Evolutionary conservation across 352 stramenopile genomes (phyloP), one percentile per base, ranked within the genome.

Genomic region (Pythium monospermum): DNA sequence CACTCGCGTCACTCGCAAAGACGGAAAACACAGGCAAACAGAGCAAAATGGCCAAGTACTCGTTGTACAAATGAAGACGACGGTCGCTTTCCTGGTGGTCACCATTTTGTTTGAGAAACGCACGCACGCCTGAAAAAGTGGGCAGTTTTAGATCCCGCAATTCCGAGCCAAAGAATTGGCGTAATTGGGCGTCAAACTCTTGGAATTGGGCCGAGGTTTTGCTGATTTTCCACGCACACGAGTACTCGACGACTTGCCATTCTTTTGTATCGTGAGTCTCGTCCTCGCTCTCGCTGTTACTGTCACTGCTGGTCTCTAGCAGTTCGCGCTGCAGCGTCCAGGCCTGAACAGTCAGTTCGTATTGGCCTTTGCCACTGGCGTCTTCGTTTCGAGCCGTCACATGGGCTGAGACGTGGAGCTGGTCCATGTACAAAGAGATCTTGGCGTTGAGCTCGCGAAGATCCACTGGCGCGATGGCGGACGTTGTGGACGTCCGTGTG

Each of bases 231-330:
- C 78, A 87, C 15, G 62, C 45, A 12, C 68, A 82, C 11, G 78
- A 64, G 61, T 90, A 87, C 54, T 90, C 73, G 53, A 83, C 56
- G 43, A 87, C 55, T 41, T 87, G 64, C 78, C 78, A 87, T 25
- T 54, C 27, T 18, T 42, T 27, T 1, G 53, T n/a, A 15, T 31
- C 12, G 52, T 22, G 26, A 19, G 65, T 45, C 6, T 53, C 49
- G 31, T 59, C 39, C 28, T 57, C 54, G n/a, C n/a, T n/a, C n/a
- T n/a, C n/a, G n/a, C n/a, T n/a, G n/a, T n/a, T n/a, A n/a, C n/a
- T n/a, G n/a, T n/a, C n/a, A n/a, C n/a, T n/a, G n/a, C n/a, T n/a
- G 12, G 32, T 51, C 3, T 54, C 45, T 8, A 71, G 62, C 23
- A 81, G 66, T 51, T 90, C 78, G 7, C 74, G 67, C 37, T 75